Evolutionary conservation across 2,329 filamentous ascomycete genomes (phyloP), one percentile per base, ranked within the genome.

Genomic region (Hypoxylon sp.): DNA sequence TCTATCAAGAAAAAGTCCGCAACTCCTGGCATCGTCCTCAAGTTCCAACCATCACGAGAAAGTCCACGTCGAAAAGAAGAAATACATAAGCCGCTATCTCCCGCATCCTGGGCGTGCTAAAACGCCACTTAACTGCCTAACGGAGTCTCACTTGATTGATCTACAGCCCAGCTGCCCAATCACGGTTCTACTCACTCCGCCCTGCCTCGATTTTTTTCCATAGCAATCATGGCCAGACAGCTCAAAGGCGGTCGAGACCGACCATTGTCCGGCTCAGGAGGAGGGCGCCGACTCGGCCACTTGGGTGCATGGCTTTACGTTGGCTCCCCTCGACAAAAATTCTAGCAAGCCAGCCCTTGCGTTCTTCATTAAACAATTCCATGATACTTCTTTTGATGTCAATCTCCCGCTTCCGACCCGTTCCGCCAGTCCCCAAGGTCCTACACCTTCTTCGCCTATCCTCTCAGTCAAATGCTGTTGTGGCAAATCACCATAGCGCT

Each of bases 141-240:
- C 68, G 70, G 69, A 72, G 71, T 74, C 68, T 71, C 66, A 73
- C 70, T 74, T 71, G 67, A 73, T 71, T 70, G 70, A 74, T 71
- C 71, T 65, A 69, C 66, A 63, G 65, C 54, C 59, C 56, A 63
- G 54, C 66, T 70, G 60, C 69, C 74, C 74, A 75, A 75, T 75
- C 73, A 75, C 70, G 68, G 53, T 63, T 46, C 63, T 57, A 67
- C 62, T 68, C 56, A 37, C 51, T 58, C 53, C 55, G 63, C 67
- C 69, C 69, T 71, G 72, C 69, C 60, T 66, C 63, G 59, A 69
- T 70, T 69, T 71, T 64, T 69, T 41, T 34, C 29, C 65, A 70
- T 74, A 69, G 67, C 68, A 64, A 71, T 74, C 71, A 74, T 73
- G 69, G 70, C 70, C 66, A 67, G 59, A 52, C 50, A 65, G 69